A percentile compares a stretch with the other conserved stretches of the same genome.
Conservation (phyloP, 1,284 basidiomycete species). For the Acaromyces ingoldii region DNA sequence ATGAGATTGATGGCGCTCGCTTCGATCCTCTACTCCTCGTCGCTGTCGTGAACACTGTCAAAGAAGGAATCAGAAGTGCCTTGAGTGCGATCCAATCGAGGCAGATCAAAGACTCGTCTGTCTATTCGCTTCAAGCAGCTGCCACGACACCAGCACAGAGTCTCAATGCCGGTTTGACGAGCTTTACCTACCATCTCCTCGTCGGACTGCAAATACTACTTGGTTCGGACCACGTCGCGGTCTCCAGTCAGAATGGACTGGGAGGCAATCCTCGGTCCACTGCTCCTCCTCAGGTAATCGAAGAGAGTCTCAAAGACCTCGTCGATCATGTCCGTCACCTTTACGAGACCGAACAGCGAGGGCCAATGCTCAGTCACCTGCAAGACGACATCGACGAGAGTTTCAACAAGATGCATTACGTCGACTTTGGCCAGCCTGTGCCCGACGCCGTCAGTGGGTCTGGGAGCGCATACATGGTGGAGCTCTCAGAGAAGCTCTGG, state of each 20-base stretch:
- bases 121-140: not conserved
- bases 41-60: conserved; percentile 69
- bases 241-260: too few relatives aligned
- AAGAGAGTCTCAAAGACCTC: not conserved
- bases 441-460: conserved; percentile 1
- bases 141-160: conserved; percentile 7
- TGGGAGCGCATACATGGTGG: conserved; percentile 7
- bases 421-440: not conserved
- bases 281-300: not conserved
- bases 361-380: not conserved
- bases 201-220: not conserved
- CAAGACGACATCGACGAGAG: not conserved
- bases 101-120: not conserved
- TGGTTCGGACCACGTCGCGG: too few relatives aligned
- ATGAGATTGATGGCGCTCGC: conserved; percentile 84
- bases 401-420: conserved; percentile 2
- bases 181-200: conserved; percentile 10
- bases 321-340: not conserved
- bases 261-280: too few relatives aligned
- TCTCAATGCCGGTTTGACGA: conserved; percentile 15
- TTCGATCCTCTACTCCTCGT: conserved; percentile 84
- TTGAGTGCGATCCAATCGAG: not conserved
- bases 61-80: conserved; percentile 39
- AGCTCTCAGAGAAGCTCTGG: conserved; percentile 1
- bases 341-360: not conserved